Conservation (phyloP, 1,284 basidiomycete genomes). For the Xerocomus nothofagi region DNA sequence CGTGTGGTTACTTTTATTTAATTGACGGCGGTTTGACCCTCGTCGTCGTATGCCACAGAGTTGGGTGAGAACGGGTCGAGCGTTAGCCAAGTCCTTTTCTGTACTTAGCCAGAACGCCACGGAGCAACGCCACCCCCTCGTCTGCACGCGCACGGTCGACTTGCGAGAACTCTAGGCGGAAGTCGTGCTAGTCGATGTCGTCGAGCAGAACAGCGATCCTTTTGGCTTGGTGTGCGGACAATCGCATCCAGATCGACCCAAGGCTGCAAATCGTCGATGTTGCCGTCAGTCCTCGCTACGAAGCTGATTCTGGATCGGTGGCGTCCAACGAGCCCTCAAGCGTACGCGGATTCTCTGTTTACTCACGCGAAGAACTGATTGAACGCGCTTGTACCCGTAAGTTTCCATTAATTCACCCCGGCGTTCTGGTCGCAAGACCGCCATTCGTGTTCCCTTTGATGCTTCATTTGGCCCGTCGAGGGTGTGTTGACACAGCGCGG, state of each 20-base stretch:
- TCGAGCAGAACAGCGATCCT: slow-evolving; percentile 23
- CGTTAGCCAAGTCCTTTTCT: slow-evolving; percentile 26
- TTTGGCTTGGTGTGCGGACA: slow-evolving; percentile 47
- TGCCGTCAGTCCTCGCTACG: not conserved
- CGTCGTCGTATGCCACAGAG: too few relatives aligned
- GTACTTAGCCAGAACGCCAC: slow-evolving; percentile 24
- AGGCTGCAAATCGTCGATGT: slow-evolving; percentile 40
- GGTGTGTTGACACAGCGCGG: not conserved
- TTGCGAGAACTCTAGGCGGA: not conserved
- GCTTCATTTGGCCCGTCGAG: not conserved
- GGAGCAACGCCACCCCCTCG: slow-evolving; percentile 13
- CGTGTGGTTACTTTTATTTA: slow-evolving; percentile 4
- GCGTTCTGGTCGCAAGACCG: slow-evolving; percentile 8
- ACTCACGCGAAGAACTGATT: slow-evolving; percentile 40
- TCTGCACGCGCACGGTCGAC: not conserved
- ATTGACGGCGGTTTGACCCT: slow-evolving; percentile 1
- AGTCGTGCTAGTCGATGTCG: slow-evolving; percentile 19
- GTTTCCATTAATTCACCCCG: slow-evolving; percentile 22
- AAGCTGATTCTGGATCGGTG: slow-evolving; percentile 1
- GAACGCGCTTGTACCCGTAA: slow-evolving; percentile 42
- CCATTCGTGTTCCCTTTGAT: not conserved
- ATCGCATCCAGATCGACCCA: slow-evolving; percentile 47
- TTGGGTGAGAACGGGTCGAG: slow-evolving; percentile 8
- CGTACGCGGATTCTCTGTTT: slow-evolving; percentile 40
- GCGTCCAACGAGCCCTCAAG: slow-evolving; percentile 15